A percentile compares a stretch with the other conserved stretches of the same genome.
Evolutionary conservation across 306 rosid species (phyloP).

Genomic region (Prunus padus): DNA sequence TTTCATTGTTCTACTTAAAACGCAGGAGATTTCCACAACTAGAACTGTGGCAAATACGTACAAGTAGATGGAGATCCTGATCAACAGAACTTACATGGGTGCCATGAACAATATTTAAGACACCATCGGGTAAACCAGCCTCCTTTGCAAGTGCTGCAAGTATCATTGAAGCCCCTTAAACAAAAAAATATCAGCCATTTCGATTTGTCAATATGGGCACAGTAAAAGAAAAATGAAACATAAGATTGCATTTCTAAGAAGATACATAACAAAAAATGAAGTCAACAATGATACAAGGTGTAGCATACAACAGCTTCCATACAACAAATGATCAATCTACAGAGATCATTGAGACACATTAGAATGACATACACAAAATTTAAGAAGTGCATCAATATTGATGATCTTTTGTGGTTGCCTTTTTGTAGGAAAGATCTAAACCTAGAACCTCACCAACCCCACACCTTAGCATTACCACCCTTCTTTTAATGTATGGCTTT

Average conservation of each 20-base stretch:
- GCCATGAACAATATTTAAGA: conserved; percentile 71
- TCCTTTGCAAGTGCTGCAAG: conserved; percentile 66
- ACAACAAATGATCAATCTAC: not conserved
- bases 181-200: conserved; percentile 18
- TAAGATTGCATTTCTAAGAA: conserved; percentile 10
- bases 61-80: not conserved
- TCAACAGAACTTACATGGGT: conserved; percentile 46
- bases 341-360: not conserved
- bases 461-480: not conserved
- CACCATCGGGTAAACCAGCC: conserved; percentile 81
- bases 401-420: not conserved
- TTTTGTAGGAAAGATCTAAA: not conserved
- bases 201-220: conserved; percentile 8
- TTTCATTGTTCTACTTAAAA: not conserved
- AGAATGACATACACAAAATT: not conserved
- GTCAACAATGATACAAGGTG: not conserved
- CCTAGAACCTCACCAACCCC: not conserved
- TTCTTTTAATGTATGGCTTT: not conserved
- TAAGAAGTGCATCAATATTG: not conserved
- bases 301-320: conserved; percentile 1
- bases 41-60: not conserved
- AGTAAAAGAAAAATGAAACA: not conserved
- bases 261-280: not conserved
- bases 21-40: not conserved
- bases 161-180: conserved; percentile 64